Conservation (phyloP, 805 yeast genomes). For the Candida odintsovae region DNA sequence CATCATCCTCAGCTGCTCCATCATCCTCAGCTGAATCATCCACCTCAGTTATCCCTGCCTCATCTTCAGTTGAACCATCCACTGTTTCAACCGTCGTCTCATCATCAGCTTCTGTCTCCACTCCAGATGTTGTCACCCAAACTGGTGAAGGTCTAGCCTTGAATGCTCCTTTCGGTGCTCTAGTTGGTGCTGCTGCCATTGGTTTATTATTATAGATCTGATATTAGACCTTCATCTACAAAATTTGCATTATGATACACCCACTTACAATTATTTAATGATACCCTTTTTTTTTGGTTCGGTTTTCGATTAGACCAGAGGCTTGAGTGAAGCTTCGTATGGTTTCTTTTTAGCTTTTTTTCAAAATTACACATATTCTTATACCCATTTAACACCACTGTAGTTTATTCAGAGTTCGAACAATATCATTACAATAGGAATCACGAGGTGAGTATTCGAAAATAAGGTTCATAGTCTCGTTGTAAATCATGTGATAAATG, state of each 20-base stretch:
- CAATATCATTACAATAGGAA: too few relatives aligned
- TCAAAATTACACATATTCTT: not conserved
- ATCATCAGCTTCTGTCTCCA: slow-evolving; percentile 15
- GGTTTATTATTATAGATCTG: slow-evolving; percentile 16
- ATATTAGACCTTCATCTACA: not conserved
- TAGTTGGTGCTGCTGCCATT: slow-evolving; percentile 31
- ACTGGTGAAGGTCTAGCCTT: slow-evolving; percentile 26
- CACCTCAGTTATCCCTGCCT: slow-evolving; percentile 11
- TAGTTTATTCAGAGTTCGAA: not conserved
- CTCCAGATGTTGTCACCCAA: slow-evolving; percentile 9
- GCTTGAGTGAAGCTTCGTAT: not conserved
- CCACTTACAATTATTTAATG: not conserved
- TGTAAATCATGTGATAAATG: too few relatives aligned
- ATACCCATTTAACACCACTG: not conserved
- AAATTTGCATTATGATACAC: not conserved
- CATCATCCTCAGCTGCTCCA: slow-evolving; percentile 20
- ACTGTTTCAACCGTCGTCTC: slow-evolving; percentile 14
- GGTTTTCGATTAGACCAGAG: not conserved
- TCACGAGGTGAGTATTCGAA: too few relatives aligned
- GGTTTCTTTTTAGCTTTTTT: too few relatives aligned
- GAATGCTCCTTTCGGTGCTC: slow-evolving; percentile 35
- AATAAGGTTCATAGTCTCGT: too few relatives aligned
- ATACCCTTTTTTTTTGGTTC: not conserved
- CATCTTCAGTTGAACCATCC: slow-evolving; percentile 12
- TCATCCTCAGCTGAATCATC: slow-evolving; percentile 19